Conservation (phyloP, 768 basidiomycete genomes). For the Fibroporia radiculosa region DNA sequence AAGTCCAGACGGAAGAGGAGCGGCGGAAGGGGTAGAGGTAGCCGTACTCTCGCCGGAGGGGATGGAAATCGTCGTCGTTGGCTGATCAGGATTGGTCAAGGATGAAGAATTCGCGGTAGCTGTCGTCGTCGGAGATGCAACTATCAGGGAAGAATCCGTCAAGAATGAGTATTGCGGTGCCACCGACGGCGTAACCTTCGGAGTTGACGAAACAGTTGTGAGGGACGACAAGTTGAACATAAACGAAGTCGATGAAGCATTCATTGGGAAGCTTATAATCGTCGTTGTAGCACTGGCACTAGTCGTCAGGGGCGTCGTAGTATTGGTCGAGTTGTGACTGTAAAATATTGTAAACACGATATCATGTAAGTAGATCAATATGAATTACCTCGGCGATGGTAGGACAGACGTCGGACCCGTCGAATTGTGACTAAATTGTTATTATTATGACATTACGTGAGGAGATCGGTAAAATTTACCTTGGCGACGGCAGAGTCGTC, state of each 20-base stretch:
- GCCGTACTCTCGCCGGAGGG: constrained; percentile 9
- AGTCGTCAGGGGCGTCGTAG: neutral
- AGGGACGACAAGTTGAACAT: constrained; percentile 13
- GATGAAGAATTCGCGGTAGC: constrained; percentile 7
- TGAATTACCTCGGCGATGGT: no score
- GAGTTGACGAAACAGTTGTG: constrained; percentile 1
- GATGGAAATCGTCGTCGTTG: constrained; percentile 24
- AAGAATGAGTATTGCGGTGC: constrained; percentile 29
- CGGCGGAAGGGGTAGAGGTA: constrained; percentile 20
- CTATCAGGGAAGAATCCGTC: constrained; percentile 27
- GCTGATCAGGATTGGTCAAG: constrained; percentile 31
- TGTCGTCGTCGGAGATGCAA: constrained; percentile 15
- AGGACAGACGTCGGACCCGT: no score
- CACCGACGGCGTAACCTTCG: constrained; percentile 17
- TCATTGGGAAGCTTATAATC: constrained; percentile 25
- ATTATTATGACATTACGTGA: no score
- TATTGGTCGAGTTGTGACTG: neutral
- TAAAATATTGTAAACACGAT: neutral
- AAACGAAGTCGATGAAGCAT: constrained; percentile 9
- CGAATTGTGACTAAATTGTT: no score
- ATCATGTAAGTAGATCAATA: no score
- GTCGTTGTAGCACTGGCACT: constrained; percentile 10
- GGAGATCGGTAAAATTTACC: no score
- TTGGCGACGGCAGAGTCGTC: no score
- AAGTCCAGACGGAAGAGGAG: constrained; percentile 48